Evolutionary conservation across 2,329 filamentous ascomycete genomes (phyloP), one percentile per base, ranked within the genome.

Genomic region (Chalara sp.): DNA sequence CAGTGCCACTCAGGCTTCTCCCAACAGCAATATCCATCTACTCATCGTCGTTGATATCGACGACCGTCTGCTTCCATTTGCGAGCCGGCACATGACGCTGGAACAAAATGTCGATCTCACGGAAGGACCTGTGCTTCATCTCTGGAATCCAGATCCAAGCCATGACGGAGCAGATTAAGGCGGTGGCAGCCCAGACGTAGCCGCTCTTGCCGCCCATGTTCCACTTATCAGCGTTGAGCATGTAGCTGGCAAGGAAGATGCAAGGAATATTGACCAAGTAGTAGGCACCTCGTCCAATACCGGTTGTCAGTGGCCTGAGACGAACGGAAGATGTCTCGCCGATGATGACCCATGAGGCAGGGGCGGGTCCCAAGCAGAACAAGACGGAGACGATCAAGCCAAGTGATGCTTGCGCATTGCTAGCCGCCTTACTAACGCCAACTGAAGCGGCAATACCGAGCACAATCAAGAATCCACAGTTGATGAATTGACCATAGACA

Each of bases 261-360:
- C 78, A 83, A 59, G 81, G 81, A 63, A 85, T 84, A 52, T 85
- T 76, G 54, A 81, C 69, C 5, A 82, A 59, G 67, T 86, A 85
- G 72, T 86, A 86, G 10, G 72, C 68, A 48, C 68, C 81, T 62
- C 82, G 81, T 62, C 82, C 82, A 46, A 84, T 67, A 65, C 81
- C 82, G 29, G 81, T 85, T 3, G 78, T 85, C n/a, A 85, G 68
- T 44, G 82, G 78, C 45, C 82, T 66, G 32, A 86, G 80, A 54
- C 82, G 81, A 49, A 85, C 75, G 47, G 82, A 70, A 0, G 82
- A 83, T 2, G 82, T 85, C 66, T 86, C 82, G 58, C 77, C 80
- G 44, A 86, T 85, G 57, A 85, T 81, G 67, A 80, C 78, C 75
- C 77, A 86, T 7, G 81, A 84, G 40, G 78, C 77, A 44, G 82